Evolutionary conservation across 352 stramenopile genomes (phyloP), one percentile per base, ranked within the genome.

Genomic region (Phytophthora vignae): DNA sequence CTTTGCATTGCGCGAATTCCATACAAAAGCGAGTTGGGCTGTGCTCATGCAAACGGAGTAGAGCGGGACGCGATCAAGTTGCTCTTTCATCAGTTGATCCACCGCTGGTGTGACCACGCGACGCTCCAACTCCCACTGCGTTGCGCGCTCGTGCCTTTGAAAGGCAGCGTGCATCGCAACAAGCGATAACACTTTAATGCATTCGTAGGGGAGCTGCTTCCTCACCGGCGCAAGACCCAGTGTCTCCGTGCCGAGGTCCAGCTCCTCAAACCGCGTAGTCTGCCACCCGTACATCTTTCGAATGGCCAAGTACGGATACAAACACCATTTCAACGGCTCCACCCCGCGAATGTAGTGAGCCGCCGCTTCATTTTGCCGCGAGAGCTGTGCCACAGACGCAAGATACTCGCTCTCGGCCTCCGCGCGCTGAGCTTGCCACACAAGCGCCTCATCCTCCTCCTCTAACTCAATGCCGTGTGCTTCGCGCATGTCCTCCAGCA

Each of bases 251-350:
- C 68, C 70, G 33, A 82, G 69, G 17, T 78, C 67, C 21, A 78
- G 56, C 12, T 72, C 55, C 19, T 73, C 49, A 19, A 82, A 73
- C 33, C 69, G 57, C 14, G 81, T 84, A 17, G 78, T 82, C 60
- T 85, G 78, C 81, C 81, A 88, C 21, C 81, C 81, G 67, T 84
- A 88, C 55, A 88, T 68, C 62, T 83, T 77, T 15, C 76, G 64
- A 49, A 74, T 50, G 4, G 76, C 58, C 56, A 84, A 46, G 55
- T 84, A 74, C 52, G 81, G 81, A 62, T 83, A 88, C 14, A 88
- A n/a, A 6, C 78, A 81, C 81, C 81, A 88, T 12, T 60, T 75
- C 1, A 38, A 52, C 6, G 81, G 78, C 48, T 88, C 73, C 15
- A 85, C 40, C 2, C 54, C 59, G 17, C 73, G 69, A 22, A 86